These are phyloP conservation scores for Hemileccinum impolitum DNA, from an alignment of 768 basidiomycete genomes.

Conservation along the genomic window DNA sequence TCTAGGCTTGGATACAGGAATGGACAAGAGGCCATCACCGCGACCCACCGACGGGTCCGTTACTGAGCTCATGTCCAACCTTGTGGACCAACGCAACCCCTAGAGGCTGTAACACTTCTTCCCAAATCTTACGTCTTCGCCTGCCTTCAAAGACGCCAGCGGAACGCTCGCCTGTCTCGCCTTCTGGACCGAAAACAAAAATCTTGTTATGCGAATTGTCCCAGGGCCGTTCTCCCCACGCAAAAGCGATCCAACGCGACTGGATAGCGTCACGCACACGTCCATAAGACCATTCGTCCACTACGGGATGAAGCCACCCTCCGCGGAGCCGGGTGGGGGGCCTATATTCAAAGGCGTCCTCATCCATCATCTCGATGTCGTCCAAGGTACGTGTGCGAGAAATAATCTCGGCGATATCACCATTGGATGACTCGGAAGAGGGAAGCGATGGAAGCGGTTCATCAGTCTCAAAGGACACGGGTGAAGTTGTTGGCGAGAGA, in stretches of 20 bases:
- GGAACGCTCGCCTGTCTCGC: constrained; percentile 73
- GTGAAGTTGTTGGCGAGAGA: constrained; percentile 32
- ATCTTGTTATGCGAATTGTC: constrained; percentile 52
- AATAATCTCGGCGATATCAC: constrained; percentile 16
- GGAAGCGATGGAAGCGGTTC: constrained; percentile 28
- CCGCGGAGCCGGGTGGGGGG: constrained; percentile 21
- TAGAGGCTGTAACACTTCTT: constrained; percentile 62
- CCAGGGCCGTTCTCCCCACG: constrained; percentile 73
- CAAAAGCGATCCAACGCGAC: constrained; percentile 72
- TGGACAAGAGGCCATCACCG: constrained; percentile 14
- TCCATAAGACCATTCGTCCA: constrained; percentile 64
- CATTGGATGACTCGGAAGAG: constrained; percentile 27
- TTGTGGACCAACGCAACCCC: constrained; percentile 69
- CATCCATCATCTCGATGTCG: constrained; percentile 28
- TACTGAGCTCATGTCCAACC: constrained; percentile 67
- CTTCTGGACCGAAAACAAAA: constrained; percentile 80
- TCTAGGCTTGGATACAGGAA: neutral
- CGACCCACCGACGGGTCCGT: constrained; percentile 48
- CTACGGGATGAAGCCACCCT: constrained; percentile 54
- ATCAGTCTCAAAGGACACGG: constrained; percentile 34
- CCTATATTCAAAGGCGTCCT: constrained; percentile 17
- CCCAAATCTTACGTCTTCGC: constrained; percentile 58
- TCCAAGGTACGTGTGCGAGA: constrained; percentile 19
- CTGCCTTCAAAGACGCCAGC: constrained; percentile 62
- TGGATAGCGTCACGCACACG: constrained; percentile 72